Conservation (phyloP, 208 protist genomes). For the Leishmania tarentolae region DNA sequence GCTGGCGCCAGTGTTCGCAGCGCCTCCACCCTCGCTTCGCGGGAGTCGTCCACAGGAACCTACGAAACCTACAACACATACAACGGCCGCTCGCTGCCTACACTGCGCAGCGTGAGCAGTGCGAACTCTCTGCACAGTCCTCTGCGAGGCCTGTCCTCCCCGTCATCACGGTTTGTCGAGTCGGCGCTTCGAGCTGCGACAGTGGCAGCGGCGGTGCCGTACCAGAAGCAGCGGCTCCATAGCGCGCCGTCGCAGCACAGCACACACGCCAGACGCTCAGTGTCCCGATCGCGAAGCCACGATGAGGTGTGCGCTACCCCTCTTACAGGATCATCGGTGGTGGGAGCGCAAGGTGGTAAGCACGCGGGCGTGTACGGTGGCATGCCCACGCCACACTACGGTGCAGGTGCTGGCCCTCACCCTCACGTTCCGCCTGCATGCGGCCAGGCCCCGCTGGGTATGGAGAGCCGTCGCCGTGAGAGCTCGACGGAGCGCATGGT, state of each 20-base stretch:
- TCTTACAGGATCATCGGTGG: background rate
- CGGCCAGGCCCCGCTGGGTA: background rate
- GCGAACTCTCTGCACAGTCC: background rate
- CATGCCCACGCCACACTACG: background rate
- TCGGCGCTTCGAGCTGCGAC: constrained; percentile 14
- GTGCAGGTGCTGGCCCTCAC: background rate
- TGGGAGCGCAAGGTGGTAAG: background rate
- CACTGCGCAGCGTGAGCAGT: background rate
- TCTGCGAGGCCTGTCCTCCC: background rate
- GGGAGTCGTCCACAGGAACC: constrained; percentile 11
- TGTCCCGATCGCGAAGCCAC: constrained; percentile 5
- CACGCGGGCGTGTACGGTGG: background rate
- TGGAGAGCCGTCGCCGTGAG: background rate
- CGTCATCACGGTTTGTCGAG: constrained; percentile 24
- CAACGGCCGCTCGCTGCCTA: background rate
- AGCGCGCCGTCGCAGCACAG: background rate
- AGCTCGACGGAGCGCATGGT: constrained; percentile 15
- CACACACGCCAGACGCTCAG: background rate
- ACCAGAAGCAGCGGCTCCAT: background rate
- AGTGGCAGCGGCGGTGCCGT: constrained; percentile 9
- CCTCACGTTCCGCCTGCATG: background rate
- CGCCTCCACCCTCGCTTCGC: background rate
- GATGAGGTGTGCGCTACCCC: background rate
- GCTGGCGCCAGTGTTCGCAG: constrained; percentile 4
- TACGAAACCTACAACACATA: background rate